Conservation (phyloP, 2,329 filamentous ascomycete genomes). For the Paecilomyces formosus region DNA sequence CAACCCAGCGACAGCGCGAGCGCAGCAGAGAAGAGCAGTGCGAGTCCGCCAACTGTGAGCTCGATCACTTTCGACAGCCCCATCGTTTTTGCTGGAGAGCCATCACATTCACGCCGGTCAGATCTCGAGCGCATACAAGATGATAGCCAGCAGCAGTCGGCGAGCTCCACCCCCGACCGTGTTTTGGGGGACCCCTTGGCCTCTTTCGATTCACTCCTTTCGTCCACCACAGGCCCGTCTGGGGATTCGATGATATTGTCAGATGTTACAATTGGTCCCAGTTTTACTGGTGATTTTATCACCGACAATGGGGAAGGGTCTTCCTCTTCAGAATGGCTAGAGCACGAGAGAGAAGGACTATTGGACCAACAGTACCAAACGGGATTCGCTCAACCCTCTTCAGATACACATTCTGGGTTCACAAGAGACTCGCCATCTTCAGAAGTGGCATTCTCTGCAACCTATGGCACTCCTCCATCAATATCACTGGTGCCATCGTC, state of each 20-base stretch:
- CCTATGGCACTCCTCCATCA: conserved; percentile 3
- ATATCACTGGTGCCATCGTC: background rate
- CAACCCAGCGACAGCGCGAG: background rate
- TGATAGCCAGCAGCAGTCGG: background rate
- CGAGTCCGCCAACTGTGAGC: background rate
- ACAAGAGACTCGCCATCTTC: background rate
- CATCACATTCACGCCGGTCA: background rate
- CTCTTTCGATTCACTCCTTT: background rate
- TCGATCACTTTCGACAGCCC: background rate
- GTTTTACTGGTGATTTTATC: background rate
- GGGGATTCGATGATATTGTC: background rate
- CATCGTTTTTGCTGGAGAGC: background rate
- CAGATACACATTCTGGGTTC: background rate
- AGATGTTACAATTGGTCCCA: background rate
- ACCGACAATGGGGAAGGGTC: background rate
- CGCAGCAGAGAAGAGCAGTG: background rate
- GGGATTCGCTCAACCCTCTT: background rate
- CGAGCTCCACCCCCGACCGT: background rate
- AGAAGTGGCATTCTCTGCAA: background rate
- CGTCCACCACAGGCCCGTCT: background rate
- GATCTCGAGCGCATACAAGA: background rate
- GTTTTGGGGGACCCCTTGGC: background rate
- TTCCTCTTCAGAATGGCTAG: background rate
- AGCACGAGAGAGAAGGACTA: background rate
- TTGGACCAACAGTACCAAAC: background rate